phyloP scores from a whole-genome alignment of 768 basidiomycete genomes.

The Strobilomyces confusus region DNA sequence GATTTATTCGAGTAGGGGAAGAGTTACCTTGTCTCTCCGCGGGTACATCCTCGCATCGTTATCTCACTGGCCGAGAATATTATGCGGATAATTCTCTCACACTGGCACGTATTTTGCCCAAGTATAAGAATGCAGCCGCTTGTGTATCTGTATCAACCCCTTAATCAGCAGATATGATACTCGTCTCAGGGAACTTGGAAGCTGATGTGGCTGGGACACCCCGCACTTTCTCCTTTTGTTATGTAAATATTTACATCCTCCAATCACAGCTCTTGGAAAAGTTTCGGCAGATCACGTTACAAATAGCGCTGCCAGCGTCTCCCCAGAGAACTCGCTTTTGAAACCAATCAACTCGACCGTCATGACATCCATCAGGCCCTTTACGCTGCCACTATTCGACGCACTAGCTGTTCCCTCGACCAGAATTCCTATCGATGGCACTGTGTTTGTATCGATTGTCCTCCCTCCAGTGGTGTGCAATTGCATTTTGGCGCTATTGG shows the following conservation, averaged over 20 bases:
- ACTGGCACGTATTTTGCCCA: too few species aligned
- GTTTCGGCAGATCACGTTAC: too few species aligned
- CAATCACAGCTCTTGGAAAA: neutral
- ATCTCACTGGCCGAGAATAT: neutral
- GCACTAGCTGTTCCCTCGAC: neutral
- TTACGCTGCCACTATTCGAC: neutral
- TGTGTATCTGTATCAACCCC: too few species aligned
- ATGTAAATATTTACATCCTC: neutral
- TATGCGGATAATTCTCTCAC: neutral
- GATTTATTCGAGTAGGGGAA: slow-evolving; percentile 17
- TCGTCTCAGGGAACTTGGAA: too few species aligned
- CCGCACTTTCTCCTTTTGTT: too few species aligned
- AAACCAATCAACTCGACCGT: neutral
- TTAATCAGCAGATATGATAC: too few species aligned
- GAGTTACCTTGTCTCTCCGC: neutral
- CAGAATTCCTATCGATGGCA: neutral
- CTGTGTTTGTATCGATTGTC: neutral
- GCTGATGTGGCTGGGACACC: too few species aligned
- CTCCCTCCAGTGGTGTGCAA: neutral
- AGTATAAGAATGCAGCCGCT: too few species aligned
- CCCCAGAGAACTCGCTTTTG: too few species aligned
- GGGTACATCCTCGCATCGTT: neutral
- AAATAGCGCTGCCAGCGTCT: too few species aligned
- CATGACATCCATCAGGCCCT: neutral
- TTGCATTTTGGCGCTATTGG: neutral